Conservation (phyloP, 1,284 basidiomycete species). For the Apiotrichum porosum region DNA sequence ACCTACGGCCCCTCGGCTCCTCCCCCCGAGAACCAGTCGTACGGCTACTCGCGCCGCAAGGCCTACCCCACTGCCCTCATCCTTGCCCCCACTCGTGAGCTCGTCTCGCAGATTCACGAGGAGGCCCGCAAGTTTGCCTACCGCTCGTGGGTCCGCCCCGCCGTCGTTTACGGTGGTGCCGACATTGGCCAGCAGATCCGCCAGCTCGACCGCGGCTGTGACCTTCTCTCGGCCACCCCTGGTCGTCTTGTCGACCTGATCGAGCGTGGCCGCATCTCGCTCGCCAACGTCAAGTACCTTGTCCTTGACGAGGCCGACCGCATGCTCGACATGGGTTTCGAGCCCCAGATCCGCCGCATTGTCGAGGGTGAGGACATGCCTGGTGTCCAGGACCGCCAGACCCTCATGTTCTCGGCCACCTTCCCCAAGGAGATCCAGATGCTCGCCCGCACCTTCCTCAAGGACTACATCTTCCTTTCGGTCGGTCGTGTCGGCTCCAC, state of each 20-base stretch:
- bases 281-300: conserved; percentile 94
- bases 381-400: conserved; percentile 83
- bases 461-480: conserved; percentile 93
- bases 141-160: conserved; percentile 97
- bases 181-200: conserved; percentile 95
- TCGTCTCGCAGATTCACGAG: conserved; percentile 98
- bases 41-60: conserved; percentile 71
- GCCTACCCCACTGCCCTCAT: conserved; percentile 94
- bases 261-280: conserved; percentile 93
- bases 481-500: conserved; percentile 98
- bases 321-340: conserved; percentile 99
- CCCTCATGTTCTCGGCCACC: conserved; percentile 99
- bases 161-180: conserved; percentile 98
- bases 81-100: conserved; percentile 94
- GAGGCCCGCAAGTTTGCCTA: conserved; percentile 99
- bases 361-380: conserved; percentile 99
- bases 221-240: conserved; percentile 95
- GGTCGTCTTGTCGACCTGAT: conserved; percentile 98
- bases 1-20: conserved; percentile 67
- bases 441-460: conserved; percentile 91
- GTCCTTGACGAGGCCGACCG: conserved; percentile 99
- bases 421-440: conserved; percentile 99
- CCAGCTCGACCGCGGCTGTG: conserved; percentile 92
- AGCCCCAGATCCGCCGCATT: conserved; percentile 97
- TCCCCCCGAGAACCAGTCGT: conserved; percentile 51